Conservation (phyloP, 345 rosid species). For the Camelina laxa region DNA sequence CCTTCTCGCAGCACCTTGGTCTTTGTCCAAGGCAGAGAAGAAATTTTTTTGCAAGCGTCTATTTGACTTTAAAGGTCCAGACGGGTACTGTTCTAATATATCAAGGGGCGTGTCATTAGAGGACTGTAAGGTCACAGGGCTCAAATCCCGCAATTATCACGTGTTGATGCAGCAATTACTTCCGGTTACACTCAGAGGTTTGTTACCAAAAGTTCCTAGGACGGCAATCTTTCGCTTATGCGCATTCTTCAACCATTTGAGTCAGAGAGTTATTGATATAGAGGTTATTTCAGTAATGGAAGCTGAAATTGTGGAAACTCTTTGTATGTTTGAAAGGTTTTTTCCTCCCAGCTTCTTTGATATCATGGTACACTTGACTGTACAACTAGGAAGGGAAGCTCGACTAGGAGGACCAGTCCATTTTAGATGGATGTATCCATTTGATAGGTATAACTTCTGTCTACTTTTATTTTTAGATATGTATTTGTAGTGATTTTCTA, state of each 20-base stretch:
- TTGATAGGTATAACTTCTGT: neutral
- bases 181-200: neutral
- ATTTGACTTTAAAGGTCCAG: neutral
- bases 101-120: neutral
- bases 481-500: no score
- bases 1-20: neutral
- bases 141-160: neutral
- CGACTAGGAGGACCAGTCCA: neutral
- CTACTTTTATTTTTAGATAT: no score
- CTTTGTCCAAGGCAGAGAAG: conserved; percentile 4
- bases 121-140: neutral
- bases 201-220: neutral
- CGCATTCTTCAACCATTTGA: neutral
- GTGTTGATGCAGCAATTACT: neutral
- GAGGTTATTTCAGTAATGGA: neutral
- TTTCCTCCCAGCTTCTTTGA: neutral
- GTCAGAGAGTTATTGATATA: neutral
- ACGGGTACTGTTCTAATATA: neutral
- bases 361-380: neutral
- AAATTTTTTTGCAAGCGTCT: neutral
- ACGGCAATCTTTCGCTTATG: neutral
- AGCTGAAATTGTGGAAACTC: neutral
- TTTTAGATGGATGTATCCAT: conserved; percentile 14
- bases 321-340: neutral
- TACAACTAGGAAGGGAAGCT: neutral